phyloP scores from a whole-genome alignment of 2,329 filamentous ascomycete species.

The Polytolypa hystricis region DNA sequence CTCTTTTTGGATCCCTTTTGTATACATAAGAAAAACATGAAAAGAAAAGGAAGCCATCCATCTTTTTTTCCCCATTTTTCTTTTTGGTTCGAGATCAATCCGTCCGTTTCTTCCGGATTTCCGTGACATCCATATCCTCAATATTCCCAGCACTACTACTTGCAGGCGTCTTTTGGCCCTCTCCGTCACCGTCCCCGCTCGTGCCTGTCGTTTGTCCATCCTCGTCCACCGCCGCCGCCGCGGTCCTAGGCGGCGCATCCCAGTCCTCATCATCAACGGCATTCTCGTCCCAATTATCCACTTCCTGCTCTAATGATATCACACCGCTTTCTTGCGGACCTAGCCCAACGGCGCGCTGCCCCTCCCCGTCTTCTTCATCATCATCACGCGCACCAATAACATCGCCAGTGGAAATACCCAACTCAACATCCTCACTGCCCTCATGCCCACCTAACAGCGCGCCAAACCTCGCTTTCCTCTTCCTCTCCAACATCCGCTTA shows the following conservation, averaged over 20 bases:
- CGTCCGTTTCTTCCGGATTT: slow-evolving; percentile 19
- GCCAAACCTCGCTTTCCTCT: slow-evolving; percentile 60
- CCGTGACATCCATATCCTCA: slow-evolving; percentile 15
- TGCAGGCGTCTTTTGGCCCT: slow-evolving; percentile 17
- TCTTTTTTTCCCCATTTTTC: neutral
- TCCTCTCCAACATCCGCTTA: slow-evolving; percentile 85
- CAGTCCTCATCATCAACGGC: slow-evolving; percentile 55
- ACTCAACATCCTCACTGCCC: slow-evolving; percentile 26
- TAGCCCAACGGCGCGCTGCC: slow-evolving; percentile 19
- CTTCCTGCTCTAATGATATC: slow-evolving; percentile 61
- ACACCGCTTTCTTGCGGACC: slow-evolving; percentile 55
- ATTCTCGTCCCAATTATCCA: slow-evolving; percentile 94
- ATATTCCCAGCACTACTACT: slow-evolving; percentile 15
- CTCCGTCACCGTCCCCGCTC: slow-evolving; percentile 2
- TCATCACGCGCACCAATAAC: slow-evolving; percentile 36
- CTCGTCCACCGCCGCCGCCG: slow-evolving; percentile 32
- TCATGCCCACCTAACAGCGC: slow-evolving; percentile 46
- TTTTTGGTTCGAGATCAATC: slow-evolving; percentile 17
- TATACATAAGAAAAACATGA: neutral
- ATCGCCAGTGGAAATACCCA: slow-evolving; percentile 6
- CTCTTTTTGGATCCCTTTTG: neutral
- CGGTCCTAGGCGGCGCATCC: too few species aligned
- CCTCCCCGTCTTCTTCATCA: slow-evolving; percentile 19
- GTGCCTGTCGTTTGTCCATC: slow-evolving; percentile 11
- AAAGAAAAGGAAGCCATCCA: slow-evolving; percentile 1